These are phyloP conservation scores for Fusarium nematophilum DNA, from an alignment of 2,329 filamentous ascomycete genomes.

Conservation along the genomic window DNA sequence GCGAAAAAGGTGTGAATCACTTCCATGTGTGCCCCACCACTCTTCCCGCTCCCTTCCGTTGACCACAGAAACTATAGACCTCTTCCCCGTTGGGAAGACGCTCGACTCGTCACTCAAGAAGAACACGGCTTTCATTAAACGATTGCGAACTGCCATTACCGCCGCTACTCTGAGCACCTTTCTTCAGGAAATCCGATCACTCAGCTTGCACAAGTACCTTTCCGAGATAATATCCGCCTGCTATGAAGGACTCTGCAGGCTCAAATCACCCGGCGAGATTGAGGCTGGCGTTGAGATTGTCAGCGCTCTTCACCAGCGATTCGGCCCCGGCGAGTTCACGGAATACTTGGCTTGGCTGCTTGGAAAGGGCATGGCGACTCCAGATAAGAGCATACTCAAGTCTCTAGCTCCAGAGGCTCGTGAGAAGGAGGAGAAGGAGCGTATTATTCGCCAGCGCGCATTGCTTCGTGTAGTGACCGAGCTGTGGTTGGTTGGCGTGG, in stretches of 20 bases:
- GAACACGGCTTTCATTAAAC: slow-evolving; percentile 98
- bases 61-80: slow-evolving; percentile 63
- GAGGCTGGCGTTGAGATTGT: slow-evolving; percentile 92
- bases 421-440: slow-evolving; percentile 96
- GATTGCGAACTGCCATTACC: slow-evolving; percentile 89
- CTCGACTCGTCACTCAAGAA: slow-evolving; percentile 97
- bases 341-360: slow-evolving; percentile 92
- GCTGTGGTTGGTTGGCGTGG: slow-evolving; percentile 90
- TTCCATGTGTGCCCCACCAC: slow-evolving; percentile 31
- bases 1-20: slow-evolving; percentile 76
- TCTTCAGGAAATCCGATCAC: slow-evolving; percentile 86
- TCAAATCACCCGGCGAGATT: slow-evolving; percentile 92
- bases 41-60: slow-evolving; percentile 22
- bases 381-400: slow-evolving; percentile 87
- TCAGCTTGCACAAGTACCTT: slow-evolving; percentile 95
- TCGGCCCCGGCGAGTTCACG: slow-evolving; percentile 90
- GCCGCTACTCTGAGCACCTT: slow-evolving; percentile 84
- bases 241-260: slow-evolving; percentile 91
- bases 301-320: slow-evolving; percentile 94
- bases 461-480: slow-evolving; percentile 93
- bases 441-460: slow-evolving; percentile 84
- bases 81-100: slow-evolving; percentile 80
- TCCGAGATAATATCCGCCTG: slow-evolving; percentile 97
- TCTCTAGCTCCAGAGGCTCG: slow-evolving; percentile 81
- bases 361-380: slow-evolving; percentile 89